Evolutionary conservation across 345 rosid genomes (phyloP).

Genomic region (Populus ilicifolia): DNA sequence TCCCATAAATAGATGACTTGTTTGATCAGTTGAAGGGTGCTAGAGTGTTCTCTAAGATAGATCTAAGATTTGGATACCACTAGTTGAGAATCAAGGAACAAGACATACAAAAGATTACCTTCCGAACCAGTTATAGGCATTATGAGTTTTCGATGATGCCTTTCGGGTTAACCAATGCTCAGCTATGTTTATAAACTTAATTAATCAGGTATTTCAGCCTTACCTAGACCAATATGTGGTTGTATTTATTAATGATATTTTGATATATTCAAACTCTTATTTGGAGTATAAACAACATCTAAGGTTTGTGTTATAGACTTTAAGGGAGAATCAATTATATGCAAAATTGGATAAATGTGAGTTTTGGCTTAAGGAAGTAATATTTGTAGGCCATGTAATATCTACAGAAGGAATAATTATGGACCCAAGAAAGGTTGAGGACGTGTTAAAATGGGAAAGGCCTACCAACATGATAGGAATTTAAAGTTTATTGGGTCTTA

Average conservation of each 20-base stretch:
- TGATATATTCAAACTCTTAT: not conserved
- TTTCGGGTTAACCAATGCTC: not conserved
- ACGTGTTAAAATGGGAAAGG: not conserved
- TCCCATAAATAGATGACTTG: too few species aligned
- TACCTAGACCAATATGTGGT: not conserved
- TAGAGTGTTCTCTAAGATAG: too few species aligned
- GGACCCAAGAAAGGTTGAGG: not conserved
- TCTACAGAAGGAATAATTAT: not conserved
- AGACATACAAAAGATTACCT: not conserved
- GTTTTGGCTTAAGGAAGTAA: not conserved
- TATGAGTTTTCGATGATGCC: not conserved
- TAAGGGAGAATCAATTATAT: not conserved
- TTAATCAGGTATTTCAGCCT: not conserved
- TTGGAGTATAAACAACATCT: not conserved
- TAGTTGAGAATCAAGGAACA: not conserved
- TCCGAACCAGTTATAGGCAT: not conserved
- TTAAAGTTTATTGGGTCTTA: not conserved
- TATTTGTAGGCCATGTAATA: not conserved
- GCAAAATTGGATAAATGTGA: not conserved
- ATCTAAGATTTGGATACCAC: too few species aligned
- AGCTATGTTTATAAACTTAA: not conserved
- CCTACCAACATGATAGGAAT: not conserved
- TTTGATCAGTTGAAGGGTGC: too few species aligned
- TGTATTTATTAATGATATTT: not conserved
- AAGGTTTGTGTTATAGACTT: not conserved